Evolutionary conservation across 352 stramenopile genomes (phyloP), one percentile per base, ranked within the genome.

Genomic region (Elongisporangium prolatum): DNA sequence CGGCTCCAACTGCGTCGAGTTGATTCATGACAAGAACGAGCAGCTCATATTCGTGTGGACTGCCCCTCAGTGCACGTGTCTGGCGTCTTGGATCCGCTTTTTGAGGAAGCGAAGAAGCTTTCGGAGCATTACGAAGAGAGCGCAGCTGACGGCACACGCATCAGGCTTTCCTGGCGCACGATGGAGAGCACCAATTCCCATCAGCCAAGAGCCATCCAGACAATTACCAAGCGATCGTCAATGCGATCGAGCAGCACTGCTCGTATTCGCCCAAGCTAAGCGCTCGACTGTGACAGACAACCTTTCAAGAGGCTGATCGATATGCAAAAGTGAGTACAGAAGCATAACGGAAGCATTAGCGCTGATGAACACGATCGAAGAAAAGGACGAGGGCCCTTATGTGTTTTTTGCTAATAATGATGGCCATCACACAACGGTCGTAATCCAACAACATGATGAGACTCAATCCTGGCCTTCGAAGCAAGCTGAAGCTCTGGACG

Each of bases 41-140:
- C 28, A 40, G 28, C n/a, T n/a, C n/a, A 1, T 13, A 40, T 40
- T 2, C 28, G 28, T 40, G 63, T 89, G 38, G 72, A 76, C 17
- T 75, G 81, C 21, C 74, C 78, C 28, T 88, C 81, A 18, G 77
- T 91, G 40, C 80, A 88, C 62, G 69, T 91, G 21, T 34, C 84
- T 5, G 80, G 80, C 20, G 80, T 85, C 59, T 72, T 68, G 55
- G 80, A 88, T 37, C 65, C 71, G 14, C 75, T 83, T 61, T 72
- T 68, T 18, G 50, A 60, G 4, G 67, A 70, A 10, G 74, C 68
- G 38, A 56, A 72, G 44, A 69, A 81, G 7, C 69, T 88, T 53
- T 57, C 67, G 7, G 57, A 56, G 22, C 75, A 77, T 67, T 81
- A 77, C 60, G 67, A 74, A 28, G 57, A 68, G 18, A 53, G 60